Evolutionary conservation across 169 alveolate genomes (phyloP).

Genomic region (Plasmodium chabaudi): DNA sequence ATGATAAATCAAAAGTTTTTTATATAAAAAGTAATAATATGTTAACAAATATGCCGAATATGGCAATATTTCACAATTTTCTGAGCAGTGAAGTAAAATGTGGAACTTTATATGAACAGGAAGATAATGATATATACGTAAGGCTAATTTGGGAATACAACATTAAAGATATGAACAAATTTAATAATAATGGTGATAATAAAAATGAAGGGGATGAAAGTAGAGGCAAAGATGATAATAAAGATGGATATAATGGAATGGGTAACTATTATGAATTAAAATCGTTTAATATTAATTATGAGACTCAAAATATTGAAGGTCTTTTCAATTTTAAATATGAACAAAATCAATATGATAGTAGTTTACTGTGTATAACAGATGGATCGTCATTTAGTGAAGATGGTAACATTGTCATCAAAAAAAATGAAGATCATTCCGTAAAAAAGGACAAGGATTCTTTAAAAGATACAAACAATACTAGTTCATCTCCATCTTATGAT

Average conservation of each 20-base stretch:
- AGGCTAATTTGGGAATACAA: slow-evolving; percentile 70
- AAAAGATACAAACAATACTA: slow-evolving; percentile 9
- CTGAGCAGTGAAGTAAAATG: slow-evolving; percentile 57
- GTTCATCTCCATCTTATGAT: slow-evolving; percentile 4
- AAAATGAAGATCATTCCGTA: too few species aligned
- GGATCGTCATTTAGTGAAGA: slow-evolving; percentile 58
- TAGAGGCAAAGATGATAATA: slow-evolving; percentile 14
- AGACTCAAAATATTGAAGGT: slow-evolving; percentile 73
- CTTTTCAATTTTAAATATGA: slow-evolving; percentile 74
- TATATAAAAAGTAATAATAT: slow-evolving; percentile 22
- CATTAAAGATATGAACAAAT: slow-evolving; percentile 6
- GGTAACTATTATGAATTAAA: slow-evolving; percentile 18
- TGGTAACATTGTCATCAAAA: background rate
- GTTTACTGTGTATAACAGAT: slow-evolving; percentile 38
- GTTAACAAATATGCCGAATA: slow-evolving; percentile 18
- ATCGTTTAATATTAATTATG: slow-evolving; percentile 71
- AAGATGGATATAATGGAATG: slow-evolving; percentile 5
- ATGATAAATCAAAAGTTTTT: slow-evolving; percentile 69
- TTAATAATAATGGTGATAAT: slow-evolving; percentile 3
- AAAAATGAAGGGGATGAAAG: slow-evolving; percentile 10
- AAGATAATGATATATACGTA: slow-evolving; percentile 52
- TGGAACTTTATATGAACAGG: slow-evolving; percentile 69
- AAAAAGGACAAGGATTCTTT: background rate
- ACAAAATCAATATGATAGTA: slow-evolving; percentile 76
- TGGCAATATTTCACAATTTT: slow-evolving; percentile 39